Evolutionary conservation across 495 filamentous ascomycete species (phyloP), one percentile per base, ranked within the genome.

Genomic region (Hyaloscypha bicolor): DNA sequence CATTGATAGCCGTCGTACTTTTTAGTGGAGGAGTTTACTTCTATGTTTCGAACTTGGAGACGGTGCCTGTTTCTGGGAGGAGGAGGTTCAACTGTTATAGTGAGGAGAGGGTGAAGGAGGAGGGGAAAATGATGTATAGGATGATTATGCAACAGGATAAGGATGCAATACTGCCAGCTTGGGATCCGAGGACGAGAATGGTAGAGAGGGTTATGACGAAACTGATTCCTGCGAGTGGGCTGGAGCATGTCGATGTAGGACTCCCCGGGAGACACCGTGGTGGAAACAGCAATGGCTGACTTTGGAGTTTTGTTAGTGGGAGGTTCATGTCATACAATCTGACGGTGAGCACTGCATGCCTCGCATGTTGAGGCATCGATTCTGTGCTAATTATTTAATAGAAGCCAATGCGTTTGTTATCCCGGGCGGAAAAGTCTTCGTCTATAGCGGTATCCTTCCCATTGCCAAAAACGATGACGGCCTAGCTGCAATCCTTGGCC

Each of bases 401-500:
- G 73, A 69, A 61, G 73, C 71, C 6, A 98, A 98, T 74, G 94
- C 94, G 0, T 96, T 97, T 76, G 94, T 98, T 0, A 81, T 97
- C 48, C 94, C 94, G 3, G 93, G 92, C 74, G 94, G 93, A 2
- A 96, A 96, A 72, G 93, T 98, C 21, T 97, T 97, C 72, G 94
- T 98, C 6, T 96, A 90, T 69, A 91, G 86, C 42, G 91, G 94
- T 22, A 90, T 98, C 22, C 72, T 98, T 55, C 86, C 86, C 2
- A 80, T 97, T 19, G 91, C 90, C 56, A 63, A 79, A 52, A 86
- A 82, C 60, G 91, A 96, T 39, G 85, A 91, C 70, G 91, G 90
- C 0, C 78, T 97, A 21, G 94, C 94, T 16, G 86, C 93, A 3
- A 91, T 97, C 30, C 79, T 97, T 9, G 92, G 92, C 6, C 94